These are phyloP conservation scores for Alternaria sp. DNA, from an alignment of 2,329 filamentous ascomycete species.

Conservation along the genomic window DNA sequence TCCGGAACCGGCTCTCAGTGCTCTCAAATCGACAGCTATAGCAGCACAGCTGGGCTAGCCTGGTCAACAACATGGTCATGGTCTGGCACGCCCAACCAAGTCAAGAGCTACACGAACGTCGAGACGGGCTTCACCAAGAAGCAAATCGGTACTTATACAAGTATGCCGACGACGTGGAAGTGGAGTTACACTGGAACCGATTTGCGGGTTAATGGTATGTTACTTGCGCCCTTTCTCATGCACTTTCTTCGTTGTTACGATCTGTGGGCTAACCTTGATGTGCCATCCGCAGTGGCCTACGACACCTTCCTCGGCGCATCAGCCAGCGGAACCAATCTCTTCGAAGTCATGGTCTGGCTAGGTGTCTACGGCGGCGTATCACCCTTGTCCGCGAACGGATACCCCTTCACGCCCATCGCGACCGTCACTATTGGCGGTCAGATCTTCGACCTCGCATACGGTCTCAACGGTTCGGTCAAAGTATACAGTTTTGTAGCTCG, in stretches of 20 bases:
- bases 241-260: background rate
- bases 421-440: background rate
- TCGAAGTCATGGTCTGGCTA: background rate
- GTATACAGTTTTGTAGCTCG: background rate
- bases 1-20: background rate
- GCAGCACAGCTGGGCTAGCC: background rate
- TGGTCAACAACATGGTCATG: background rate
- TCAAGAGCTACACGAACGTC: background rate
- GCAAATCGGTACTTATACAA: background rate
- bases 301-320: background rate
- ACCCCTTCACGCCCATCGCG: background rate
- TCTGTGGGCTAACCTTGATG: background rate
- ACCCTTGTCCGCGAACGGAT: background rate
- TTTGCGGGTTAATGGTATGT: background rate
- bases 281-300: background rate
- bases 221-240: accelerated
- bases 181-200: background rate
- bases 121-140: background rate
- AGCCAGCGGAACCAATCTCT: background rate
- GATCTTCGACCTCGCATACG: background rate
- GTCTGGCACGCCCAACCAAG: background rate
- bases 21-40: background rate
- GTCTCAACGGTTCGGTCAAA: background rate
- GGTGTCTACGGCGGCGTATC: background rate
- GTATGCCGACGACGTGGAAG: background rate